phyloP scores from a whole-genome alignment of 1,139 yeast species.

The Yamadazyma conglobata region DNA sequence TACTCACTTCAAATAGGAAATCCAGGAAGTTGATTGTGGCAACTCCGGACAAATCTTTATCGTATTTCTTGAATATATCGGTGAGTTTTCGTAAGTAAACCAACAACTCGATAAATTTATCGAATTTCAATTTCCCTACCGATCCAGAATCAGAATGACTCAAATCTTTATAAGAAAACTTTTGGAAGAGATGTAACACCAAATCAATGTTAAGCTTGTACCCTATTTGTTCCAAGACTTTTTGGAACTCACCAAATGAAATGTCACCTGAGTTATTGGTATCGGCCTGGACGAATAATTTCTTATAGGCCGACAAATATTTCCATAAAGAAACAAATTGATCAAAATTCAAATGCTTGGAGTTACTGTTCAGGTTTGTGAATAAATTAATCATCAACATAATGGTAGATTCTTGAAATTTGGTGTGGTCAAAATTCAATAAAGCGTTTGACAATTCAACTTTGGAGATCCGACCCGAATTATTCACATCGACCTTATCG shows the following conservation, averaged over 20 bases:
- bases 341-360: conserved; percentile 46
- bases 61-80: conserved; percentile 75
- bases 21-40: conserved; percentile 78
- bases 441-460: conserved; percentile 60
- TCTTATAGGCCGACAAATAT: conserved; percentile 68
- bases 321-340: conserved; percentile 75
- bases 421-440: conserved; percentile 61
- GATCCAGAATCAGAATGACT: conserved; percentile 28
- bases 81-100: conserved; percentile 76
- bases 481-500: conserved; percentile 52
- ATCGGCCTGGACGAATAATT: conserved; percentile 63
- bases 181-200: conserved; percentile 58
- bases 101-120: conserved; percentile 76
- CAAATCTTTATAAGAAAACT: conserved; percentile 46
- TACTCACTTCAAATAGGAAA: conserved; percentile 63
- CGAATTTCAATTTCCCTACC: conserved; percentile 68
- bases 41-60: conserved; percentile 69
- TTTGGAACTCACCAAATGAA: conserved; percentile 63
- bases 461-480: conserved; percentile 56
- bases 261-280: conserved; percentile 58
- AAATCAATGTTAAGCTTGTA: conserved; percentile 62
- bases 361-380: conserved; percentile 41
- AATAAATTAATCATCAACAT: conserved; percentile 65
- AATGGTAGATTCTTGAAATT: conserved; percentile 62
- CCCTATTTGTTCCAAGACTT: conserved; percentile 68